phyloP scores from a whole-genome alignment of 2,329 filamentous ascomycete genomes.

The Alternaria ventricosa region DNA sequence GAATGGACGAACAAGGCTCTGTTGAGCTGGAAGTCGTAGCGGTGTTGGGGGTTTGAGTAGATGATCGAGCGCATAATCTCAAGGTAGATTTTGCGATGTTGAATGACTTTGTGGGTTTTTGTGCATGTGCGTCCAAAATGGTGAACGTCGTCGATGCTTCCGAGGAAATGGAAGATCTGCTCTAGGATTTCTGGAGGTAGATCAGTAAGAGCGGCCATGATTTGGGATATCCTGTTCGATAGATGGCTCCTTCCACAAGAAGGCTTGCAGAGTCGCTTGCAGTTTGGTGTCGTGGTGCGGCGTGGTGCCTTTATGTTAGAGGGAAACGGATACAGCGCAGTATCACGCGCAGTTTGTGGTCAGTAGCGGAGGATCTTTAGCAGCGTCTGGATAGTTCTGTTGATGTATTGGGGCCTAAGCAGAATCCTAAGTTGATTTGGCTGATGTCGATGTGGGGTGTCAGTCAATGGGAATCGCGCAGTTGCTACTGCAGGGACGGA shows the following conservation, averaged over 20 bases:
- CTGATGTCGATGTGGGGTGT: background rate
- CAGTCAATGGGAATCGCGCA: background rate
- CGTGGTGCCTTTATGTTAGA: background rate
- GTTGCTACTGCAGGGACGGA: background rate
- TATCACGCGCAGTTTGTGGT: background rate
- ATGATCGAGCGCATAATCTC: conserved; percentile 37
- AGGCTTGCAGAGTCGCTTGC: background rate
- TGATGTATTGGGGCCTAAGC: background rate
- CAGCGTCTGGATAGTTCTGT: background rate
- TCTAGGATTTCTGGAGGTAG: conserved; percentile 29
- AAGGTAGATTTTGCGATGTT: conserved; percentile 17
- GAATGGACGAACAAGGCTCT: conserved; percentile 24
- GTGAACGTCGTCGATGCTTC: conserved; percentile 38
- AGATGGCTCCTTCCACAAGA: background rate
- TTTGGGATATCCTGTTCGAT: background rate
- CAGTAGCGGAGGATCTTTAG: background rate
- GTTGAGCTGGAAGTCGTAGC: conserved; percentile 32
- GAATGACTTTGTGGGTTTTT: conserved; percentile 15
- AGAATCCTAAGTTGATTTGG: background rate
- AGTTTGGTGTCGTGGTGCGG: background rate
- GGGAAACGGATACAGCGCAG: background rate
- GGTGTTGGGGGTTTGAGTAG: conserved; percentile 16
- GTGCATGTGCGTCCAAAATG: conserved; percentile 26
- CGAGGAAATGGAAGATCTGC: conserved; percentile 22
- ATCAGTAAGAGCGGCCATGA: conserved; percentile 19